Conservation (phyloP, 140 eudicot genomes). For the Erigeron philadelphicus region DNA sequence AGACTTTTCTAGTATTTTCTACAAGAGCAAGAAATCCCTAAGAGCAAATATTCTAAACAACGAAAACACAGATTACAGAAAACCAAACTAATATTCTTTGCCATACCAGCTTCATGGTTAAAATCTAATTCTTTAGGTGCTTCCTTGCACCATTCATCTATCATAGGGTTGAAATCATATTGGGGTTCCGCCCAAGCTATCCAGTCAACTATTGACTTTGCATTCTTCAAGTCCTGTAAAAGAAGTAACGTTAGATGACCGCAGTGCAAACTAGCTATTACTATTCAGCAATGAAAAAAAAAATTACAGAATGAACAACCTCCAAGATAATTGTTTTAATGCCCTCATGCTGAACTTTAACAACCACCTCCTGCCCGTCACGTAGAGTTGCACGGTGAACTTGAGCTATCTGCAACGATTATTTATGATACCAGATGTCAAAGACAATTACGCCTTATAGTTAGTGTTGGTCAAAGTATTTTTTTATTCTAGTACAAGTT, state of each 20-base stretch:
- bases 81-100: not conserved
- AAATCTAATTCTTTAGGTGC: conserved; percentile 95
- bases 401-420: conserved; percentile 76
- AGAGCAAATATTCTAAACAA: conserved; percentile 4
- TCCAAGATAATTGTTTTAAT: conserved; percentile 75
- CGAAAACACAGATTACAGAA: conserved; percentile 18
- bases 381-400: conserved; percentile 92
- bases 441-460: not conserved
- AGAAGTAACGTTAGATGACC: conserved; percentile 5
- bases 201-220: conserved; percentile 94
- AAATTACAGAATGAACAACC: conserved; percentile 37
- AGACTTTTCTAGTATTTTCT: conserved; percentile 81
- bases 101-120: conserved; percentile 88
- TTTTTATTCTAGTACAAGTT: too few relatives aligned
- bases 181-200: conserved; percentile 99
- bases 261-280: conserved; percentile 11
- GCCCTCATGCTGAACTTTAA: conserved; percentile 95
- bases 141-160: conserved; percentile 98
- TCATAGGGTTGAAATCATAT: conserved; percentile 86
- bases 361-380: conserved; percentile 89
- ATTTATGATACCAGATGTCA: conserved; percentile 7
- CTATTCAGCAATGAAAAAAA: not conserved
- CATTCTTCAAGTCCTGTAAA: conserved; percentile 86
- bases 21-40: conserved; percentile 37
- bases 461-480: too few relatives aligned